These are phyloP conservation scores for Phytopythium litorale DNA, from an alignment of 352 stramenopile species.

Conservation along the genomic window DNA sequence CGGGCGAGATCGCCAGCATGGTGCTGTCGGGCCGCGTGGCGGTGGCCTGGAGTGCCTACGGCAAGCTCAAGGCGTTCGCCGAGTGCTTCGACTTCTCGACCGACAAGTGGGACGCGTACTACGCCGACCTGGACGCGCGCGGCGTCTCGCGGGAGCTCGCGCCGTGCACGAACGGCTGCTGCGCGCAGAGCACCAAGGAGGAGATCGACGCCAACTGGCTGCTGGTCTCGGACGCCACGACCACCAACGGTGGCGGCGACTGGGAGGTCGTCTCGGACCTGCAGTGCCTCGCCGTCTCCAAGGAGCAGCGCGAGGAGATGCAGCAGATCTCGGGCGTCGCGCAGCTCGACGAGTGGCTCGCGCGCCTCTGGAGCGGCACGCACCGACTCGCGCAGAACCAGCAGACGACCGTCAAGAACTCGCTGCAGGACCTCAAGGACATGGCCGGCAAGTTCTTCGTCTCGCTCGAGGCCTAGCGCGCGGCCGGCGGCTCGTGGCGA, in stretches of 20 bases:
- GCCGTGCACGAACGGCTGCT: constrained; percentile 57
- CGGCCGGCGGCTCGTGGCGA: neutral
- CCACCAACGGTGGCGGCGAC: constrained; percentile 38
- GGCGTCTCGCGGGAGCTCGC: constrained; percentile 20
- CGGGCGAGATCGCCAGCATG: constrained; percentile 77
- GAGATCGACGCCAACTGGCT: constrained; percentile 85
- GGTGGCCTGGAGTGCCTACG: constrained; percentile 76
- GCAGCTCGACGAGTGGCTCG: constrained; percentile 67
- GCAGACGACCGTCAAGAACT: constrained; percentile 51
- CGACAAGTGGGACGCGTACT: constrained; percentile 80
- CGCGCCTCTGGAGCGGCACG: constrained; percentile 45
- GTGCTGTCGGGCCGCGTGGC: constrained; percentile 84
- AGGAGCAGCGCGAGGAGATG: constrained; percentile 62
- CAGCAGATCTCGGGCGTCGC: constrained; percentile 45
- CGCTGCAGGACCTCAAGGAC: constrained; percentile 49
- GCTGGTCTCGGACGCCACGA: constrained; percentile 62
- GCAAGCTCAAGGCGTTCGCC: constrained; percentile 80
- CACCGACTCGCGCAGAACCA: constrained; percentile 23
- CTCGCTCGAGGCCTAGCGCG: constrained; percentile 22
- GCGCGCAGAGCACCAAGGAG: constrained; percentile 58
- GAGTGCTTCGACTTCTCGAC: constrained; percentile 85
- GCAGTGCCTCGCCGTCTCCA: constrained; percentile 48
- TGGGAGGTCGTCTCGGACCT: constrained; percentile 76
- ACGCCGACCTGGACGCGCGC: constrained; percentile 34
- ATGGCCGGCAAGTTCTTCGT: constrained; percentile 58